Percentiles rank a stretch among this genome's conserved stretches.
phyloP scores from a whole-genome alignment of 148 eudicot genomes.

The Rhododendron williamsianum region DNA sequence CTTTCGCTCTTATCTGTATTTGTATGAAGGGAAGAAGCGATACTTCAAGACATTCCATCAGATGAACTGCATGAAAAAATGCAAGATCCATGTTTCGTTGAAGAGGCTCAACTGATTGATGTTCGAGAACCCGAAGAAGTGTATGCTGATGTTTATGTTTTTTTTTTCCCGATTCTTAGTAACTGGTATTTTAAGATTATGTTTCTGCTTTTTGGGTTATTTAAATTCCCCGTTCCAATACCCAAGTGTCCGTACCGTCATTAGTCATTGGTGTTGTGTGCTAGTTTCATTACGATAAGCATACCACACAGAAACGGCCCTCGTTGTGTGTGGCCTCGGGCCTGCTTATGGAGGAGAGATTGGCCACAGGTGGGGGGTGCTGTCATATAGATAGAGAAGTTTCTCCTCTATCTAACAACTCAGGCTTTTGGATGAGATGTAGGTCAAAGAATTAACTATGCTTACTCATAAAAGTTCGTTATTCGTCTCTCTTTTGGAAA shows the following conservation, averaged over 20 bases:
- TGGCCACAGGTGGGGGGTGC: not conserved
- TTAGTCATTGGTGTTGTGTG: not conserved
- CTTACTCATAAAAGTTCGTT: not conserved
- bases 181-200: not conserved
- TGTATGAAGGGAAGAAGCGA: constrained; percentile 52
- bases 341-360: not conserved
- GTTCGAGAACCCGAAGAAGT: constrained; percentile 96
- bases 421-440: not conserved
- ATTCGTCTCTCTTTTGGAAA: not conserved
- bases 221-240: not conserved
- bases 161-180: not conserved
- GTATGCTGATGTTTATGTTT: constrained; percentile 35
- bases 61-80: constrained; percentile 58
- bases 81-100: constrained; percentile 62
- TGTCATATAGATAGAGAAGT: not conserved
- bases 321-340: not conserved
- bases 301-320: not conserved
- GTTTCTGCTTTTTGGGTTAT: not conserved
- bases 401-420: not conserved
- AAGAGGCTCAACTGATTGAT: constrained; percentile 84
- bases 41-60: constrained; percentile 69
- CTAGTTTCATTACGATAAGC: not conserved
- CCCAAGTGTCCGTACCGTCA: not conserved
- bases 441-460: not conserved
- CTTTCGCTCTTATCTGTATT: constrained; percentile 4